Conservation (phyloP, 2,329 filamentous ascomycete genomes). For the Trichoderma sp. region DNA sequence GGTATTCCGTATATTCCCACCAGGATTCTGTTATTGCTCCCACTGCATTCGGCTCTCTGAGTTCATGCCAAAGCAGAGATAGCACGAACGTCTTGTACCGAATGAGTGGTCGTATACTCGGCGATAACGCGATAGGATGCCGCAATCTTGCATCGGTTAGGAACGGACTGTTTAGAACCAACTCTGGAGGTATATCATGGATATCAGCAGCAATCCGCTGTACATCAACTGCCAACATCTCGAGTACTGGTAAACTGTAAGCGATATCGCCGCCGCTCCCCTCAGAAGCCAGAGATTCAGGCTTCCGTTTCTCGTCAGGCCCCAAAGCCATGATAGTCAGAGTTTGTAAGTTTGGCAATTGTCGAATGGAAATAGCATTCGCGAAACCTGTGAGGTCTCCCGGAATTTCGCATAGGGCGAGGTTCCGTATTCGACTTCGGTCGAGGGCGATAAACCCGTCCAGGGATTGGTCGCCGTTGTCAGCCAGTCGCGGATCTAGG, state of each 20-base stretch:
- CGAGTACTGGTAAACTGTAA: not conserved
- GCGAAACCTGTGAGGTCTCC: not conserved
- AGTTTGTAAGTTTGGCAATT: not conserved
- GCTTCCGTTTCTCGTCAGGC: not conserved
- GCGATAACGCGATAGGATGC: not conserved
- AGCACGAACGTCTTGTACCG: not conserved
- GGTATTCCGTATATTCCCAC: constrained; percentile 2
- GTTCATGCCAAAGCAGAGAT: constrained; percentile 4
- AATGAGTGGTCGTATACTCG: not conserved
- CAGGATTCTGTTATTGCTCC: not conserved
- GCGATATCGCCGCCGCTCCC: not conserved
- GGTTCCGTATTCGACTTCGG: not conserved
- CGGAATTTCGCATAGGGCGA: constrained; percentile 5
- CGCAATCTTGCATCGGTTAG: not conserved
- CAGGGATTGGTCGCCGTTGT: not conserved
- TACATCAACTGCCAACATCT: constrained; percentile 3
- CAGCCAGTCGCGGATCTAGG: not conserved
- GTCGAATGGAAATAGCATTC: not conserved
- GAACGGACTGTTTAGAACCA: not conserved
- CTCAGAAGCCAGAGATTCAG: not conserved
- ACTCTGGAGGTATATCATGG: not conserved
- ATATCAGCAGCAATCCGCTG: not conserved
- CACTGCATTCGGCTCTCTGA: not conserved
- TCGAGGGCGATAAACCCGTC: constrained; percentile 3
- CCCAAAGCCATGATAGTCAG: constrained; percentile 4